A percentile compares a stretch with the other conserved stretches of the same genome.
phyloP scores from a whole-genome alignment of 2,329 filamentous ascomycete species.

The Penicillium sp. region DNA sequence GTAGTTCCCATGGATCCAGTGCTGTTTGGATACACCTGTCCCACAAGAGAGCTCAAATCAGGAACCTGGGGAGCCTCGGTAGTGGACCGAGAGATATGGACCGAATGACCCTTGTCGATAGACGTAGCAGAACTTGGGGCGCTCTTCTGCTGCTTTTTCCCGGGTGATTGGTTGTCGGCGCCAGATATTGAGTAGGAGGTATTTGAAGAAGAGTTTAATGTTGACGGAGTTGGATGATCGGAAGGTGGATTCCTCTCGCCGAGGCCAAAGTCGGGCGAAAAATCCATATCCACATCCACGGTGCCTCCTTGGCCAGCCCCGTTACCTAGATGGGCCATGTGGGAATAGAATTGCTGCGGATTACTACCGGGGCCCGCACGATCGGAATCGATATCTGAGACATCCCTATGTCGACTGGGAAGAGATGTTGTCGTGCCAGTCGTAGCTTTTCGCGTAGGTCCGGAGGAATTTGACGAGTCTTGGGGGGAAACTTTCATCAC shows the following conservation, averaged over 20 bases:
- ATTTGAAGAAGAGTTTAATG: slow-evolving; percentile 39
- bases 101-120: slow-evolving; percentile 16
- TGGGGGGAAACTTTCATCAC: background rate
- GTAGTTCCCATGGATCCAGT: slow-evolving; percentile 16
- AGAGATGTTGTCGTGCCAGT: slow-evolving; percentile 20
- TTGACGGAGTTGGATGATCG: slow-evolving; percentile 37
- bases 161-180: slow-evolving; percentile 28
- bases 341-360: slow-evolving; percentile 9
- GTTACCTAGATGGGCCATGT: slow-evolving; percentile 1
- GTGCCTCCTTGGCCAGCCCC: slow-evolving; percentile 3
- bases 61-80: slow-evolving; percentile 17
- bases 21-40: slow-evolving; percentile 16
- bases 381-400: background rate
- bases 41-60: slow-evolving; percentile 15
- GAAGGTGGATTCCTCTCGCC: slow-evolving; percentile 34
- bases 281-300: slow-evolving; percentile 32
- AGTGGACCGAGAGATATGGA: slow-evolving; percentile 12
- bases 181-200: slow-evolving; percentile 33
- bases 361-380: slow-evolving; percentile 1
- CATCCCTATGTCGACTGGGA: slow-evolving; percentile 26
- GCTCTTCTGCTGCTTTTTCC: slow-evolving; percentile 23
- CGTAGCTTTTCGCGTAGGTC: slow-evolving; percentile 4
- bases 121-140: slow-evolving; percentile 11
- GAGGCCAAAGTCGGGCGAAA: slow-evolving; percentile 30
- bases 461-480: slow-evolving; percentile 1